These are phyloP conservation scores for Rhizopogon rudus DNA, from an alignment of 768 basidiomycete genomes.

Conservation along the genomic window DNA sequence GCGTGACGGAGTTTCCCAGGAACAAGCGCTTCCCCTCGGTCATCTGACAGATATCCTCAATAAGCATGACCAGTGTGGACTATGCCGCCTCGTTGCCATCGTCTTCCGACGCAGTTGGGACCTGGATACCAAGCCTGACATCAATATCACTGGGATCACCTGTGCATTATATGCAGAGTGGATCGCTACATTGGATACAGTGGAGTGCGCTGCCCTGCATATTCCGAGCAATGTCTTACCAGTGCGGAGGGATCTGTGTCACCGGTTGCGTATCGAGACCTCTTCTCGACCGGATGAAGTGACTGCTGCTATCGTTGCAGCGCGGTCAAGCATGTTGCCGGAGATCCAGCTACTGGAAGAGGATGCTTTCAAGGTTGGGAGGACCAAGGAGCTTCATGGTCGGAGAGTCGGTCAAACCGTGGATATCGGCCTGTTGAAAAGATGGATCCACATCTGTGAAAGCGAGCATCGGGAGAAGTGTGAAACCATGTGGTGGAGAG, in stretches of 20 bases:
- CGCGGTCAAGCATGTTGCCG: neutral
- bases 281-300: neutral
- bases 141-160: neutral
- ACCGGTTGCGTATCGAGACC: neutral
- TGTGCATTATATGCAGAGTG: neutral
- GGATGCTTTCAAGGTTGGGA: conserved; percentile 2
- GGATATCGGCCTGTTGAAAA: conserved; percentile 3
- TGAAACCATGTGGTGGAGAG: neutral
- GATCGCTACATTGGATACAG: too few species aligned
- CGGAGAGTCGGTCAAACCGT: conserved; percentile 3
- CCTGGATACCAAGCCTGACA: neutral
- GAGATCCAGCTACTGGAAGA: conserved; percentile 5
- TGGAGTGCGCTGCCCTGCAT: too few species aligned
- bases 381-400: conserved; percentile 3
- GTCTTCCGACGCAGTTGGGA: conserved; percentile 2
- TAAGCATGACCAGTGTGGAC: neutral
- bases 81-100: conserved; percentile 3
- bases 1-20: neutral
- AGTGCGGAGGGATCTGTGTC: neutral
- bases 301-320: too few species aligned
- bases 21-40: neutral
- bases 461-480: neutral
- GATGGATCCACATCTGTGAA: conserved; percentile 2
- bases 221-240: too few species aligned
- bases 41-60: neutral